These are phyloP conservation scores for Ascochyta clinopodiicola DNA, from an alignment of 2,329 filamentous ascomycete species.

Conservation along the genomic window DNA sequence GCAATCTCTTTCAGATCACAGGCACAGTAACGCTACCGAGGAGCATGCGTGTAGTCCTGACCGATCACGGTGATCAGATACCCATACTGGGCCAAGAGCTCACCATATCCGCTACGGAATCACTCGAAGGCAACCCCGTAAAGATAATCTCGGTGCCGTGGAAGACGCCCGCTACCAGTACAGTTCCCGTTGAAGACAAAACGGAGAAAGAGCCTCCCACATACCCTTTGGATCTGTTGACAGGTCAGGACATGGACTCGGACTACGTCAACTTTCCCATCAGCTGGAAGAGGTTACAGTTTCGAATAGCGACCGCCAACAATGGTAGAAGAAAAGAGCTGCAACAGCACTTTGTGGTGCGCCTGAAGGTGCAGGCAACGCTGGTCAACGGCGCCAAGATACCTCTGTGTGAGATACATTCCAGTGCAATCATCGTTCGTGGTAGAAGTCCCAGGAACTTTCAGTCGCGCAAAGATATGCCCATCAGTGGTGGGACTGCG, in stretches of 20 bases:
- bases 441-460: slow-evolving; percentile 94
- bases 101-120: slow-evolving; percentile 90
- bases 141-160: slow-evolving; percentile 96
- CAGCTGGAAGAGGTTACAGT: slow-evolving; percentile 91
- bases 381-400: slow-evolving; percentile 83
- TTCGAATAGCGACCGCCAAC: slow-evolving; percentile 93
- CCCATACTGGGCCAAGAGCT: slow-evolving; percentile 84
- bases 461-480: slow-evolving; percentile 90
- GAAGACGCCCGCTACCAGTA: slow-evolving; percentile 90
- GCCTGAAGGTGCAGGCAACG: slow-evolving; percentile 84
- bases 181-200: slow-evolving; percentile 69
- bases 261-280: slow-evolving; percentile 92
- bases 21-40: slow-evolving; percentile 84
- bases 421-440: slow-evolving; percentile 90
- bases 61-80: slow-evolving; percentile 82
- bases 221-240: slow-evolving; percentile 73
- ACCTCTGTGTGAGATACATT: slow-evolving; percentile 81
- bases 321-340: slow-evolving; percentile 94
- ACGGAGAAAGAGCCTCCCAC: slow-evolving; percentile 85
- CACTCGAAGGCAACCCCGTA: slow-evolving; percentile 88
- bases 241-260: slow-evolving; percentile 73
- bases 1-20: slow-evolving; percentile 95
- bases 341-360: slow-evolving; percentile 93
- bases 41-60: slow-evolving; percentile 78
- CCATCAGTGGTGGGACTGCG: slow-evolving; percentile 78